Evolutionary conservation across 2,329 filamentous ascomycete genomes (phyloP).

Genomic region (Calonectria leucothoes): DNA sequence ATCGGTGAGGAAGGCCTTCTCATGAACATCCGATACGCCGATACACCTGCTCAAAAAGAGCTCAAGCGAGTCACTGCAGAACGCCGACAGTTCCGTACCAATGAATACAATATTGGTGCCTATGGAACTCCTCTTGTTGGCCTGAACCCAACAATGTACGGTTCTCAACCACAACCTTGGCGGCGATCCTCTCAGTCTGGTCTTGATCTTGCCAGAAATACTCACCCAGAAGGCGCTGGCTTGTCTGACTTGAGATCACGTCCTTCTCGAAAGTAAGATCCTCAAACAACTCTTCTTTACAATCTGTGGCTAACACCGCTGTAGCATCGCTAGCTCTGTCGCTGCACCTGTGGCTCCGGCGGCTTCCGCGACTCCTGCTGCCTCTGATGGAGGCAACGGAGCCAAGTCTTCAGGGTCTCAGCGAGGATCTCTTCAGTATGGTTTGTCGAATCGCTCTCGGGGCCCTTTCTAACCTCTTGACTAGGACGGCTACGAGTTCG

Average conservation of each 20-base stretch:
- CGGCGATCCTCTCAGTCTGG: conserved; percentile 44
- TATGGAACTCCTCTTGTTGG: conserved; percentile 73
- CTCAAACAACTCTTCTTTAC: not conserved
- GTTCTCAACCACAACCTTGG: conserved; percentile 52
- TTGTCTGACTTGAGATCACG: not conserved
- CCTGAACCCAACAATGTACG: conserved; percentile 55
- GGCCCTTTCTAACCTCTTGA: conserved; percentile 48
- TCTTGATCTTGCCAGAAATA: conserved; percentile 18
- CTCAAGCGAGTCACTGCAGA: conserved; percentile 96
- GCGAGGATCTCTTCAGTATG: conserved; percentile 52
- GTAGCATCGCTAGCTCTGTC: conserved; percentile 17
- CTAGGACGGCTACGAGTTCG: conserved; percentile 53
- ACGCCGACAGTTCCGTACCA: conserved; percentile 93
- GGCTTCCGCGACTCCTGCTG: conserved; percentile 38
- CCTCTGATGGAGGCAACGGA: conserved; percentile 42
- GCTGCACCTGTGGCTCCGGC: conserved; percentile 3
- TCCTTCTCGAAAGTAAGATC: conserved; percentile 43
- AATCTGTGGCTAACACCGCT: conserved; percentile 13
- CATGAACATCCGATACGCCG: conserved; percentile 95
- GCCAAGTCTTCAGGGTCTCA: conserved; percentile 47
- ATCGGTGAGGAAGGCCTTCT: conserved; percentile 84
- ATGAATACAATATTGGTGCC: conserved; percentile 87
- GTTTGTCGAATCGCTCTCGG: conserved; percentile 38
- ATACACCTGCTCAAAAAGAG: conserved; percentile 96
- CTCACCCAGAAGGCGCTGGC: not conserved